These are phyloP conservation scores for Daucus carota DNA, from an alignment of 129 eudicot species.

Conservation along the genomic window DH1_v3.0 NC_030387.2:37953001-37953500, in stretches of 20 bases:
- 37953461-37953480: not conserved
- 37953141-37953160: conserved; percentile 72
- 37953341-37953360: conserved; percentile 89
- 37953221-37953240: conserved; percentile 90
- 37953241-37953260: conserved; percentile 82
- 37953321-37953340: conserved; percentile 84
- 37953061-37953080: conserved; percentile 76
- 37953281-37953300: conserved; percentile 80
- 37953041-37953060: conserved; percentile 91
- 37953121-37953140: conserved; percentile 90
- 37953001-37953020: conserved; percentile 54
- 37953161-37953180: conserved; percentile 76
- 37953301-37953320: conserved; percentile 92
- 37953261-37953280: conserved; percentile 76
- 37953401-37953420: not conserved
- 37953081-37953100: conserved; percentile 77
- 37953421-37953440: conserved; percentile 4
- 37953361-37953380: conserved; percentile 64
- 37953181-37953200: conserved; percentile 81
- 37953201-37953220: conserved; percentile 96
- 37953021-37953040: conserved; percentile 42
- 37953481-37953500: not conserved
- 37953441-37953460: not conserved
- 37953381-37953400: conserved; percentile 9
- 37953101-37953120: conserved; percentile 85